Conservation (phyloP, 495 filamentous ascomycete species). For the Aspergillus baeticus region DNA sequence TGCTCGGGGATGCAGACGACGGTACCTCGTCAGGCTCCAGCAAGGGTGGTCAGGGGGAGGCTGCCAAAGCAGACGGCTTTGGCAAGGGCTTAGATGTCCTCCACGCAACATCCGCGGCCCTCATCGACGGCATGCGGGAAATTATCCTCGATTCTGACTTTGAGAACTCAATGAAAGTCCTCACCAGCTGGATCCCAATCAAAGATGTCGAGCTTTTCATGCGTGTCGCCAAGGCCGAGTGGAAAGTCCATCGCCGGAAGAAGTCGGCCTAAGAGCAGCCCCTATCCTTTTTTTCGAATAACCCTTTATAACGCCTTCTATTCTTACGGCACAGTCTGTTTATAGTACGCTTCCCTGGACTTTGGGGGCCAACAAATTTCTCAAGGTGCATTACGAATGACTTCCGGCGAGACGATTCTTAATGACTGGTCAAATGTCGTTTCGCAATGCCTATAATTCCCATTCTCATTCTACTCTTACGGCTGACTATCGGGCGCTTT, state of each 20-base stretch:
- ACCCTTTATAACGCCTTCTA: background rate
- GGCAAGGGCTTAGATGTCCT: conserved; percentile 78
- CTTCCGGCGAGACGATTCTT: conserved; percentile 15
- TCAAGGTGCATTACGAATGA: conserved; percentile 8
- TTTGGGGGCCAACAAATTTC: background rate
- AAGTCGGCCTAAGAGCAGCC: conserved; percentile 21
- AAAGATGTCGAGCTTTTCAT: conserved; percentile 94
- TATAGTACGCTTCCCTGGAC: background rate
- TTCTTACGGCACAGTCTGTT: background rate
- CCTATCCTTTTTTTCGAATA: background rate
- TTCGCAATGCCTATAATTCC: conserved; percentile 6
- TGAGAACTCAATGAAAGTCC: conserved; percentile 95
- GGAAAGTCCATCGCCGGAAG: conserved; percentile 68
- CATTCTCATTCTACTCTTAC: conserved; percentile 11
- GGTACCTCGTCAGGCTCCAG: conserved; percentile 25
- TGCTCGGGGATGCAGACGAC: conserved; percentile 73
- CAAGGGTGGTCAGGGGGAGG: conserved; percentile 40
- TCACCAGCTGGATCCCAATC: conserved; percentile 94
- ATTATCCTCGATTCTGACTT: conserved; percentile 94
- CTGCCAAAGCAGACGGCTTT: conserved; percentile 39
- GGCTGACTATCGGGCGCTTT: background rate
- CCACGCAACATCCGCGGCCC: conserved; percentile 84
- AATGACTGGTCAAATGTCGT: conserved; percentile 18
- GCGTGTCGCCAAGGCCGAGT: conserved; percentile 90
- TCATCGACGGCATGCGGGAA: conserved; percentile 89